These are phyloP conservation scores for Saccharomycopsis sp. DNA, from an alignment of 805 yeast species.

Conservation along the genomic window DNA sequence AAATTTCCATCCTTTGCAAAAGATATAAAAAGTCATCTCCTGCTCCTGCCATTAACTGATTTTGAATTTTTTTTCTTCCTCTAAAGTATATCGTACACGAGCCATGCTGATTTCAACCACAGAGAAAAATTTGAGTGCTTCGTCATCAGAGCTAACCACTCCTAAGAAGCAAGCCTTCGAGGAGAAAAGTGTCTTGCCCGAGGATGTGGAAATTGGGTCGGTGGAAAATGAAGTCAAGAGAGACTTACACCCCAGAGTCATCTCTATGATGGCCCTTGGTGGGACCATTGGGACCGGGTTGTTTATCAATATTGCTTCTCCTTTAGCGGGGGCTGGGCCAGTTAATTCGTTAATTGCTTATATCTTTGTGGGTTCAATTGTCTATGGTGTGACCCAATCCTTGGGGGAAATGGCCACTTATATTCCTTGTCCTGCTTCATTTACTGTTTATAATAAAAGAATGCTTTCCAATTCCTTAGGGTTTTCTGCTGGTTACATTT, in stretches of 20 bases:
- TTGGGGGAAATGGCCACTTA: conserved; percentile 70
- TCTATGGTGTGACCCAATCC: conserved; percentile 51
- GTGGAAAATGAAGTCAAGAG: conserved; percentile 39
- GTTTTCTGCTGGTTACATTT: conserved; percentile 58
- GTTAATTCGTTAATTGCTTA: conserved; percentile 52
- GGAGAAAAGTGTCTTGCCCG: no score
- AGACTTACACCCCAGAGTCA: conserved; percentile 50
- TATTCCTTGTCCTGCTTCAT: conserved; percentile 53
- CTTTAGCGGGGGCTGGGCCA: conserved; percentile 51
- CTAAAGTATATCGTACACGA: no score
- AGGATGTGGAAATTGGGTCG: conserved; percentile 24
- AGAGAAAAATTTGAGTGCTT: no score
- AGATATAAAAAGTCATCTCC: no score
- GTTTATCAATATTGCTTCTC: conserved; percentile 50
- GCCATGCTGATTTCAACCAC: no score
- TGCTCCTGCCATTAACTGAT: no score
- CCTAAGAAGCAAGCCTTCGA: no score
- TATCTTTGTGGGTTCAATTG: conserved; percentile 50
- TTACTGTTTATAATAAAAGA: conserved; percentile 52
- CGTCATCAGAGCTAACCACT: no score
- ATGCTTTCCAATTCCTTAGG: conserved; percentile 58
- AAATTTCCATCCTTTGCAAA: no score
- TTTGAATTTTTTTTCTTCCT: no score
- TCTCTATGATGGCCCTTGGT: conserved; percentile 63
- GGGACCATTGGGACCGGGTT: conserved; percentile 70